Base-by-base conservation (phyloP, 176 grass and related monocot genomes). In the Thalia dealbata region DNA sequence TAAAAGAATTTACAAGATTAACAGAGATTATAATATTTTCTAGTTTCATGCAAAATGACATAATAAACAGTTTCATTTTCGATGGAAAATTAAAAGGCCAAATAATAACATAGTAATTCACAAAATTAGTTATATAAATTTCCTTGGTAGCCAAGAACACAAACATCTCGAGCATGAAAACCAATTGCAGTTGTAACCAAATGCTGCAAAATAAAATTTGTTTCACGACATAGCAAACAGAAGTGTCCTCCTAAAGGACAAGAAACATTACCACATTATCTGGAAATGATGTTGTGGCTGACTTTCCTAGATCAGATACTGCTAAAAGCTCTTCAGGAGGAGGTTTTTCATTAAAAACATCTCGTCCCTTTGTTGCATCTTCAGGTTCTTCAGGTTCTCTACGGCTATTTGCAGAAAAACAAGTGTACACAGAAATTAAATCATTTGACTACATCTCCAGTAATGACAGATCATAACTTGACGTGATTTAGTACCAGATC, bases 301-400 rank as follows among this genome's bases (percentile, higher is more conserved):
- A 63, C 78, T 91, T 97, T 62, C 93, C 93, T 74, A 92, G 81
- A 54, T 97, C 93, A 84, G 93, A 97, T 73, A 91, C 76, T 61
- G 89, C 74, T 73, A 92, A 92, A 86, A 97, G 93, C 81, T 97
- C 93, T 86, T 97, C 89, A 74, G 93, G 82, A 30, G 93, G 89
- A 3, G 89, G 93, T 67, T 97, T 97, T 78, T 97, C 89, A 73
- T 97, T 97, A 78, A 97, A 97, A 66, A 97, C 90, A 86, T 97
- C 93, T 74, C 93, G 85, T 72, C 93, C 89, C 81, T 97, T 97
- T 3, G 93, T 97, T 78, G 93, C 93, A 71, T 97, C 93, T 86
- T 97, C 95, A 61, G 95, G 89, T 81, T 97, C 90, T 84, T 91
- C 95, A 12, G 95, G 95, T 61, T 97, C 90, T 78, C 95, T 90